These are phyloP conservation scores for Colletotrichum navitas DNA, from an alignment of 2,329 filamentous ascomycete species.

Conservation along the genomic window DNA sequence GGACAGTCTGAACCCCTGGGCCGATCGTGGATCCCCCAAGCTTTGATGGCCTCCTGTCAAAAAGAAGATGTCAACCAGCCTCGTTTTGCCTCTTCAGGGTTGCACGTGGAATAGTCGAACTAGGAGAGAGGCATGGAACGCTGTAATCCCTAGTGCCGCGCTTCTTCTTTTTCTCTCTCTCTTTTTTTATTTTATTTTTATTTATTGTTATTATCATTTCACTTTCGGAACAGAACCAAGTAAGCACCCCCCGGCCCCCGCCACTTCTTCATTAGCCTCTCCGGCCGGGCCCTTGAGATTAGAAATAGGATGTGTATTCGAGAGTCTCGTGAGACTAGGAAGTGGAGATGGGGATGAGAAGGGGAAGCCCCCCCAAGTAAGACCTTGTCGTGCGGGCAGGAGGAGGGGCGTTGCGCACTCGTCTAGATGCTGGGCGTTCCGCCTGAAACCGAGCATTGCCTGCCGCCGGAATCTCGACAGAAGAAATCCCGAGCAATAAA, in stretches of 20 bases:
- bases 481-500: not conserved
- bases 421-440: constrained; percentile 17
- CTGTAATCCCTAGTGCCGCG: not conserved
- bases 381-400: not conserved
- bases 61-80: not conserved
- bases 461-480: not conserved
- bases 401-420: not conserved
- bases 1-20: constrained; percentile 15
- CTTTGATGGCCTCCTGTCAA: not conserved
- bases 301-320: not conserved
- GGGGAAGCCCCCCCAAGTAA: not conserved
- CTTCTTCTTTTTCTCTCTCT: too few species aligned
- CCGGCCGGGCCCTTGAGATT: not conserved
- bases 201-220: too few species aligned
- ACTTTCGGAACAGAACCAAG: too few species aligned
- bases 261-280: not conserved
- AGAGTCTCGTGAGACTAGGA: constrained; percentile 1
- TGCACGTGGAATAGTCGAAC: not conserved
- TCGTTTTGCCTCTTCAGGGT: constrained; percentile 6
- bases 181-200: too few species aligned
- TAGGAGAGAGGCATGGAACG: constrained; percentile 1
- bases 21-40: constrained; percentile 10
- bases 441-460: constrained; percentile 6
- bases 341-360: not conserved
- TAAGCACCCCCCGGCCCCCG: not conserved